phyloP scores from a whole-genome alignment of 1,284 basidiomycete genomes.

The Cryptococcus sp. region DNA sequence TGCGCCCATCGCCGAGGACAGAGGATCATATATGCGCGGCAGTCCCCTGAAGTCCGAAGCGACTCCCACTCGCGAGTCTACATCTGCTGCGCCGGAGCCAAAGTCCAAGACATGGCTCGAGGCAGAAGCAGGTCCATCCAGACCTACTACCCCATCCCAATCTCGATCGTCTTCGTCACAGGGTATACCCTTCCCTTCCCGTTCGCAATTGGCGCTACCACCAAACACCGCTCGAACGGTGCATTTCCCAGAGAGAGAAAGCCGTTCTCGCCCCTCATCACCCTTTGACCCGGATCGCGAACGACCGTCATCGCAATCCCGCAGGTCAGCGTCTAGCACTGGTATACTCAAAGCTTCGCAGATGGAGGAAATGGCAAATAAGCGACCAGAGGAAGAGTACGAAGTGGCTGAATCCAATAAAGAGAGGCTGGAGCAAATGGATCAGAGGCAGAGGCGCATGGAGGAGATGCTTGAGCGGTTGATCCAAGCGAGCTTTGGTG shows the following conservation, averaged over 20 bases:
- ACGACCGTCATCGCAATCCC: background rate
- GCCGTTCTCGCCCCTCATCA: background rate
- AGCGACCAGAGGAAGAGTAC: conserved; percentile 18
- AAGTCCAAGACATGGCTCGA: too few species aligned
- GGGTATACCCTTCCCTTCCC: conserved; percentile 1
- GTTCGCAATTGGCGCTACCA: conserved; percentile 2
- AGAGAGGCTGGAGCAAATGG: conserved; percentile 38
- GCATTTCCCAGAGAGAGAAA: conserved; percentile 5
- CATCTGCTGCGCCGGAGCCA: too few species aligned
- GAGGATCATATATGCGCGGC: background rate
- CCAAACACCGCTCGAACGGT: background rate
- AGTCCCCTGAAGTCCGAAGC: background rate
- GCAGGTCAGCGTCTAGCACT: background rate
- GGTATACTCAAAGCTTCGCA: conserved; percentile 30
- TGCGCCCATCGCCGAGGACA: background rate
- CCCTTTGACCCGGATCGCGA: background rate
- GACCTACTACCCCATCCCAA: too few species aligned
- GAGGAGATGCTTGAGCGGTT: conserved; percentile 42
- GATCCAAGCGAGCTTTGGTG: conserved; percentile 1
- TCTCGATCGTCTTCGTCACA: background rate
- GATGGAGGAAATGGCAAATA: conserved; percentile 18
- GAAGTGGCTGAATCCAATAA: conserved; percentile 17
- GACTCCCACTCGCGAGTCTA: background rate
- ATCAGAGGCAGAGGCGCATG: conserved; percentile 44
- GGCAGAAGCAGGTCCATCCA: too few species aligned